Evolutionary conservation across 306 rosid species (phyloP).

Genomic region (Luffa aegyptiaca): DNA sequence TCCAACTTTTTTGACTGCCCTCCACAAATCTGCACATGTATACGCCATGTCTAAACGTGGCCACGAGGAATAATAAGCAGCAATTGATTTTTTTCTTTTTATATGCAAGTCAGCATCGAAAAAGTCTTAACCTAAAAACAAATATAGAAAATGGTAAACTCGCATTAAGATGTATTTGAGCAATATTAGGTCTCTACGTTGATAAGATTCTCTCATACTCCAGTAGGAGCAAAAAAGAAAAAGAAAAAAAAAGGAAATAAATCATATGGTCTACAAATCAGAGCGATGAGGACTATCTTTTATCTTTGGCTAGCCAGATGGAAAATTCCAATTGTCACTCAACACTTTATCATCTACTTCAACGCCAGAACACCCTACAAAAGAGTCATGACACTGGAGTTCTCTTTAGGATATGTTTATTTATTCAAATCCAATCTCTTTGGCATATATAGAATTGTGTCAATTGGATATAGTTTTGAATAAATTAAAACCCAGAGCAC

Average conservation of each 20-base stretch:
- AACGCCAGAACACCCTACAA: not conserved
- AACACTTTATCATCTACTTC: not conserved
- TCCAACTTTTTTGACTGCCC: not conserved
- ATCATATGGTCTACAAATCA: not conserved
- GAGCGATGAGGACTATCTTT: not conserved
- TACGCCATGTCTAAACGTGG: not conserved
- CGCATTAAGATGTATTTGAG: not conserved
- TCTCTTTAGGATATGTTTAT: not conserved
- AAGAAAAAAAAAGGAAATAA: not conserved
- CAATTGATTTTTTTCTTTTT: not conserved
- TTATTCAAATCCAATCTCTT: not conserved
- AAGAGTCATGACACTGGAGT: not conserved
- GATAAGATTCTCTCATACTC: not conserved
- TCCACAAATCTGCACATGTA: constrained; percentile 6
- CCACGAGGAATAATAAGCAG: not conserved
- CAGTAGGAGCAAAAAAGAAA: not conserved
- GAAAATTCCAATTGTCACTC: not conserved
- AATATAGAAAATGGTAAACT: not conserved
- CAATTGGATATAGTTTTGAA: not conserved
- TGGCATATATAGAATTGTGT: not conserved
- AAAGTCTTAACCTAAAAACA: not conserved
- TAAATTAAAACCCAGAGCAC: not conserved
- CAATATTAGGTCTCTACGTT: not conserved
- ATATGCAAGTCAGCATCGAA: not conserved
- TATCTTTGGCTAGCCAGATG: not conserved